Conservation (phyloP, 2,329 filamentous ascomycete genomes). For the Onygenales sp. region DNA sequence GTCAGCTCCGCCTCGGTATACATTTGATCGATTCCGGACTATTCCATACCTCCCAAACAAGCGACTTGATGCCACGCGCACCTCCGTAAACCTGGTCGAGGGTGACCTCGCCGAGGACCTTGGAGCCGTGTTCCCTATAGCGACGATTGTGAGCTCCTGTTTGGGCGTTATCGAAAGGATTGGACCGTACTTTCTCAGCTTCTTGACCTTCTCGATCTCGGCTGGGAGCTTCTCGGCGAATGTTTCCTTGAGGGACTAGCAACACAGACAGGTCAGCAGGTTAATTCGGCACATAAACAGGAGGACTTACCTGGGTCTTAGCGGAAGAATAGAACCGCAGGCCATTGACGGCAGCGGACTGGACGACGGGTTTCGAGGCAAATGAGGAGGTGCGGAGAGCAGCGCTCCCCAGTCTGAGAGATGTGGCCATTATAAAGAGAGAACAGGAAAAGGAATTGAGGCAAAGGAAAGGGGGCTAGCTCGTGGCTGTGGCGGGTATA, state of each 20-base stretch:
- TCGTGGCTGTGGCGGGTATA: neutral
- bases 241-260: constrained; percentile 90
- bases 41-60: constrained; percentile 79
- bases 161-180: neutral
- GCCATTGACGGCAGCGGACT: constrained; percentile 67
- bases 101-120: constrained; percentile 93
- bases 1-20: neutral
- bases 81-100: constrained; percentile 99
- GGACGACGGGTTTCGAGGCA: constrained; percentile 57
- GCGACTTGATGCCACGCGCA: constrained; percentile 96
- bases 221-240: constrained; percentile 92
- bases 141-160: constrained; percentile 3
- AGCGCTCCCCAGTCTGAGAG: constrained; percentile 70
- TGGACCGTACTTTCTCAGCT: constrained; percentile 74
- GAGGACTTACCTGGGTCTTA: constrained; percentile 66
- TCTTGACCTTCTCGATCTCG: constrained; percentile 99
- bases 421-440: constrained; percentile 57
- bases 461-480: neutral
- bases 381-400: constrained; percentile 69
- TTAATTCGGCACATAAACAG: constrained; percentile 10
- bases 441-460: constrained; percentile 9
- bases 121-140: constrained; percentile 81
- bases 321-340: constrained; percentile 79
- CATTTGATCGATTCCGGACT: neutral
- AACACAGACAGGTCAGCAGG: constrained; percentile 7